Evolutionary conservation across 257 asterid genomes (phyloP), one percentile per base, ranked within the genome.

Genomic region (Salvia rosmarinus): DNA sequence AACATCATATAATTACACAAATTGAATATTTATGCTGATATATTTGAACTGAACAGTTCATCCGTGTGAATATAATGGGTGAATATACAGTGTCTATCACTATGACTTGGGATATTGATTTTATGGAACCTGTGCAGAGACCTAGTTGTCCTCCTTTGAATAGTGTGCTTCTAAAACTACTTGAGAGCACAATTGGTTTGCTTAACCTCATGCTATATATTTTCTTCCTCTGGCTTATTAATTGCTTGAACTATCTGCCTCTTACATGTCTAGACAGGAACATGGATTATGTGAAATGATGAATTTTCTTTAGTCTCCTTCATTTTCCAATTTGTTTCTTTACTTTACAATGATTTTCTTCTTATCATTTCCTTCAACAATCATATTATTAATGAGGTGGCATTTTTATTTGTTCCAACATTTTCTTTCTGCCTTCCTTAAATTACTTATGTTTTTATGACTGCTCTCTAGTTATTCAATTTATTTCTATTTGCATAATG

Each of bases 401-500:
- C 34, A 25, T 69, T 21, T 70, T 39, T 43, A 17, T 49, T 3
- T 42, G 8, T 58, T 12, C 16, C 75, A 23, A 39, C 10, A 9
- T 55, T 75, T 65, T 12, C 32, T 23, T 57, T 8, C 47, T 60
- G 10, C 37, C 50, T 59, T 9, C 20, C 8, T 6, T 0, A n/a
- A 60, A 35, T 60, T 35, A 7, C 7, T 16, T 3, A 0, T 8
- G 9, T 9, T 10, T 39, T 28, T 54, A 19, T 49, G 57, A 17
- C 13, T 60, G 75, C 46, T 85, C 19, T 25, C 39, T 62, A 43
- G 61, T 56, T 78, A 54, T 54, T 71, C 44, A 19, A 52, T 70
- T 72, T 17, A 73, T 73, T 44, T 58, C 8, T 70, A 39, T 81
- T 79, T 77, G 64, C 9, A 4, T 37, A 71, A 28, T 57, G 42